phyloP scores from a whole-genome alignment of 176 grass and related monocot genomes.

The Panicum miliaceum region DNA sequence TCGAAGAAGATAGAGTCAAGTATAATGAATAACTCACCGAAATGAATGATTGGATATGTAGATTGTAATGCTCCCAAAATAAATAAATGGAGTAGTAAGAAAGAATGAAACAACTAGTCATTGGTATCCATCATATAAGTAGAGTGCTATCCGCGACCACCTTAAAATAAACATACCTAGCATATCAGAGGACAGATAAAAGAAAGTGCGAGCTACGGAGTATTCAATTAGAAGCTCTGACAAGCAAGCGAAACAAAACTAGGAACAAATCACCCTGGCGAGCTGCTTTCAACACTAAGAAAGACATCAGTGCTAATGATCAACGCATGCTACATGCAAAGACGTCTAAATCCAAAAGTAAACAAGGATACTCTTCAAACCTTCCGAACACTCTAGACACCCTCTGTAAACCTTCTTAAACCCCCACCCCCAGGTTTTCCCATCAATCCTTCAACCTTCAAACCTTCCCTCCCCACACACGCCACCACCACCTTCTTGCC shows the following conservation, averaged over 20 bases:
- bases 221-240: neutral
- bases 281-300: conserved; percentile 26
- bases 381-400: conserved; percentile 57
- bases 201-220: neutral
- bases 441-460: conserved; percentile 23
- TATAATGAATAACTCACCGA: neutral
- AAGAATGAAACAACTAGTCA: neutral
- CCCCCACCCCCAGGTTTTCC: neutral
- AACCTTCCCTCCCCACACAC: conserved; percentile 29
- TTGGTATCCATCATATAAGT: neutral
- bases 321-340: neutral
- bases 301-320: conserved; percentile 45
- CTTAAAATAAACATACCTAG: neutral
- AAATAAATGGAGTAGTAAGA: neutral
- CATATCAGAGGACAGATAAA: neutral
- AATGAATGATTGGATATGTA: neutral
- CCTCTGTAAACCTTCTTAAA: conserved; percentile 49
- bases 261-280: neutral
- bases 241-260: conserved; percentile 35
- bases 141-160: neutral
- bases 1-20: neutral
- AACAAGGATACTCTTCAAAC: conserved; percentile 47
- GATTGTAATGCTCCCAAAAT: neutral
- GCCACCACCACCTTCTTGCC: conserved; percentile 15
- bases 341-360: conserved; percentile 1